Evolutionary conservation across 257 asterid genomes (phyloP).

Genomic region (Solanum infundibuliforme): DNA sequence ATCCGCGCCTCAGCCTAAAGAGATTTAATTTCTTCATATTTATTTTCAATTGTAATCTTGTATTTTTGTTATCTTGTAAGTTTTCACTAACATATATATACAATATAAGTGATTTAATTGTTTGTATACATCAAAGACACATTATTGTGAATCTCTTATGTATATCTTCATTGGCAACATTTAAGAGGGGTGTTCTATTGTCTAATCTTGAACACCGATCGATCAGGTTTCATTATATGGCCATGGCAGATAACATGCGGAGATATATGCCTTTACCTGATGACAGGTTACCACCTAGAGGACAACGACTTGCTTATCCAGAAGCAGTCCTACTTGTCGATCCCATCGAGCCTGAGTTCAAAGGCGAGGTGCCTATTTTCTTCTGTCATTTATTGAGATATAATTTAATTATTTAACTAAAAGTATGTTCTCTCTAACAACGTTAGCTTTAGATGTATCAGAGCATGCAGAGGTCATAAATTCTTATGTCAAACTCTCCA

Average conservation of each 20-base stretch:
- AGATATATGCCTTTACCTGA: constrained; percentile 82
- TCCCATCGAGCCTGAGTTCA: constrained; percentile 56
- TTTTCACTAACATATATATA: too few species aligned
- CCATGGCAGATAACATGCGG: constrained; percentile 57
- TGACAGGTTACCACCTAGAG: constrained; percentile 57
- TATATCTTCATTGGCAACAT: neutral
- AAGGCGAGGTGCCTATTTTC: constrained; percentile 50
- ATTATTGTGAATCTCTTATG: neutral
- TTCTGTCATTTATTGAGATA: neutral
- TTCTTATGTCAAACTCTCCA: neutral
- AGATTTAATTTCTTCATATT: too few species aligned
- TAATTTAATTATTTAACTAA: neutral
- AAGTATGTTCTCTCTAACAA: neutral
- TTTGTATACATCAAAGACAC: neutral
- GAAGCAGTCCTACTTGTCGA: constrained; percentile 79
- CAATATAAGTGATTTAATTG: neutral
- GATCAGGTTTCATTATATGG: constrained; percentile 73
- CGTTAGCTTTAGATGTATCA: neutral
- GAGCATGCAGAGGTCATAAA: neutral
- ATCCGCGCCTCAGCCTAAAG: too few species aligned
- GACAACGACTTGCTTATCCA: constrained; percentile 55
- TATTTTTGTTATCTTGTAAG: too few species aligned
- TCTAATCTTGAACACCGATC: neutral
- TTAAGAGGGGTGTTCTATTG: neutral
- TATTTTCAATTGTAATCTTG: too few species aligned